Evolutionary conservation across 1,284 basidiomycete genomes (phyloP).

Genomic region (Cutaneotrichosporon sp.): DNA sequence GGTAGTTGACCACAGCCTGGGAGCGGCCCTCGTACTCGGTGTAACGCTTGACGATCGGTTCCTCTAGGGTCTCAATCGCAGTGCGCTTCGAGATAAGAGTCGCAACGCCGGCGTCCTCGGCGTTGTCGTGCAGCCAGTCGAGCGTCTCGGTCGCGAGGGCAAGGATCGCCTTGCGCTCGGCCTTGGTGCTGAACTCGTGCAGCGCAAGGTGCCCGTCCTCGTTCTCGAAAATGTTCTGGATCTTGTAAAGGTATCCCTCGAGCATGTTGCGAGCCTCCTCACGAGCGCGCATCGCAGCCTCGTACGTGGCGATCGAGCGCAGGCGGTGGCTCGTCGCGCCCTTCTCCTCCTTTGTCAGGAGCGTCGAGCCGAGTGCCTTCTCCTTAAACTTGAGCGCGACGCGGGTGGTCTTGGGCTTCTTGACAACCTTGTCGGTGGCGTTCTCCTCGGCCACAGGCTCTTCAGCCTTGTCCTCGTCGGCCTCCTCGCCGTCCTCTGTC

Average conservation of each 20-base stretch:
- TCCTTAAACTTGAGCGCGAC: conserved; percentile 58
- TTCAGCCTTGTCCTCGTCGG: conserved; percentile 47
- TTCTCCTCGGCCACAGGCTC: conserved; percentile 34
- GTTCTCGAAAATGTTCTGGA: conserved; percentile 73
- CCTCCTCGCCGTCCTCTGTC: conserved; percentile 43
- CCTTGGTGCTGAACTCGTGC: conserved; percentile 66
- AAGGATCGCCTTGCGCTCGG: conserved; percentile 64
- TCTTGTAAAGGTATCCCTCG: conserved; percentile 84
- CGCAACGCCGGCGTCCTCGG: conserved; percentile 72
- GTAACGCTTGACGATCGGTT: conserved; percentile 76
- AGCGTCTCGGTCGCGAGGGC: conserved; percentile 65
- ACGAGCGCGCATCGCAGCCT: conserved; percentile 66
- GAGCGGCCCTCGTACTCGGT: conserved; percentile 70
- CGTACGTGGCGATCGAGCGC: conserved; percentile 69
- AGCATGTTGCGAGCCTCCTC: conserved; percentile 90
- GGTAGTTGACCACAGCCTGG: conserved; percentile 59
- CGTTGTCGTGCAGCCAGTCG: conserved; percentile 77
- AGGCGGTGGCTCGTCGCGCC: conserved; percentile 64
- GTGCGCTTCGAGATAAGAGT: conserved; percentile 67
- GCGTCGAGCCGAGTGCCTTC: conserved; percentile 60
- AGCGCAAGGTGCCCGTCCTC: conserved; percentile 61
- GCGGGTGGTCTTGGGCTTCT: conserved; percentile 23
- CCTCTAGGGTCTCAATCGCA: conserved; percentile 74
- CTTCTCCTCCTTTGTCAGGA: conserved; percentile 70
- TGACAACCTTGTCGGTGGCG: conserved; percentile 15